These are phyloP conservation scores for Gossypium rotundifolium DNA, from an alignment of 345 rosid species.

Conservation along the genomic window DNA sequence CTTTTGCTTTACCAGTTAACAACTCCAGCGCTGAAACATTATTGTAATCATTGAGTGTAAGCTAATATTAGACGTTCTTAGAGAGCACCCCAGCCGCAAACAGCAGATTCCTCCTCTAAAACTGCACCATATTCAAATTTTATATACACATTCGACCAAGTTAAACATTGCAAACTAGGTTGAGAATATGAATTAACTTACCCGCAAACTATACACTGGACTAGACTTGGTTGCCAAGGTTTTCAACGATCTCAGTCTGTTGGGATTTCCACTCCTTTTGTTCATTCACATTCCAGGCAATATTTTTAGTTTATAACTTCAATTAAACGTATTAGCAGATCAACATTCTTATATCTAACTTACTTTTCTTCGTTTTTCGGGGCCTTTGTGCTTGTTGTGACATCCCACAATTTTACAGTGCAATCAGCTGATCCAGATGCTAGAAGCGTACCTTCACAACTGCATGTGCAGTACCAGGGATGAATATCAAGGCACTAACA, in stretches of 20 bases:
- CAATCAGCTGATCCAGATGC: conserved; percentile 99
- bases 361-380: conserved; percentile 66
- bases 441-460: conserved; percentile 91
- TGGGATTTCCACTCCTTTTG: conserved; percentile 61
- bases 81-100: conserved; percentile 83
- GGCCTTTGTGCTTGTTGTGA: conserved; percentile 58
- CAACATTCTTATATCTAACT: conserved; percentile 17
- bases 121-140: conserved; percentile 32
- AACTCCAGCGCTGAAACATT: neutral
- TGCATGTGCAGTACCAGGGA: conserved; percentile 26
- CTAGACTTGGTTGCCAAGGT: conserved; percentile 81
- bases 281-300: conserved; percentile 2
- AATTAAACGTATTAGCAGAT: no score
- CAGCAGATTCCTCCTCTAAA: conserved; percentile 80
- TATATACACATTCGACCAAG: no score
- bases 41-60: neutral
- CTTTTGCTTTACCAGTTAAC: no score
- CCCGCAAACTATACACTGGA: conserved; percentile 73
- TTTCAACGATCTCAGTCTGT: conserved; percentile 71
- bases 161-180: no score
- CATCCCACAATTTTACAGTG: conserved; percentile 90
- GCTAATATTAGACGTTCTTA: conserved; percentile 25
- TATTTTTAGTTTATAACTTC: neutral
- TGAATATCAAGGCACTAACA: conserved; percentile 4
- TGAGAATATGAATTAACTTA: conserved; percentile 14